Conservation (phyloP, 441 rosid genomes). For the Gossypium trilobum region DNA sequence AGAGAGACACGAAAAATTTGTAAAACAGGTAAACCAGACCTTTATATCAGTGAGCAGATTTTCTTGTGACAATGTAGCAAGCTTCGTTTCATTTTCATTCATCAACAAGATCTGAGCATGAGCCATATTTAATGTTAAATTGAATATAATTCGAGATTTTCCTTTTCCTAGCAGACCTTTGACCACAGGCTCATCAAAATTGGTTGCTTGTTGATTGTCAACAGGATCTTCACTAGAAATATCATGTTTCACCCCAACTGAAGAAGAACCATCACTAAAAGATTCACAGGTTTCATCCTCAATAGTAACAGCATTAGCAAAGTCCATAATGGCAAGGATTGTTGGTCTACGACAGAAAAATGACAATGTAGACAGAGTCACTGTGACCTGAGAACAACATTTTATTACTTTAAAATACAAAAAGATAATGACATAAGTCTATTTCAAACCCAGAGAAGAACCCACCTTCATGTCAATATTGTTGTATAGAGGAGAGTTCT, state of each 20-base stretch:
- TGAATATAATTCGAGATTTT: slow-evolving; percentile 77
- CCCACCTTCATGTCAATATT: slow-evolving; percentile 74
- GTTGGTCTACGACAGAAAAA: slow-evolving; percentile 96
- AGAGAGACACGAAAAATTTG: background rate
- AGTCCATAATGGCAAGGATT: slow-evolving; percentile 84
- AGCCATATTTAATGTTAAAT: slow-evolving; percentile 73
- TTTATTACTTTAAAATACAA: background rate
- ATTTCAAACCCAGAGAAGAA: slow-evolving; percentile 15
- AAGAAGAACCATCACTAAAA: slow-evolving; percentile 48
- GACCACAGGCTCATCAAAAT: slow-evolving; percentile 47
- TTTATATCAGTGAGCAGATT: slow-evolving; percentile 78
- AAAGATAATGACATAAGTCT: background rate
- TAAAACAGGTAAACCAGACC: slow-evolving; percentile 36
- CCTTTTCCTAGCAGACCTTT: slow-evolving; percentile 92
- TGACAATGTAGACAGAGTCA: slow-evolving; percentile 74
- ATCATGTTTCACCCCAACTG: slow-evolving; percentile 34
- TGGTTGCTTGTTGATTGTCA: slow-evolving; percentile 27
- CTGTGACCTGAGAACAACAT: slow-evolving; percentile 50
- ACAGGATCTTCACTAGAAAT: slow-evolving; percentile 32
- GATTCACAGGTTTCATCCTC: slow-evolving; percentile 55
- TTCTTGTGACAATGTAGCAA: slow-evolving; percentile 87
- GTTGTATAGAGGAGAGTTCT: slow-evolving; percentile 56
- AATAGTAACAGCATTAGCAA: slow-evolving; percentile 60
- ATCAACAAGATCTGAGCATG: slow-evolving; percentile 80
- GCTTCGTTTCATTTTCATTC: slow-evolving; percentile 86